Evolutionary conservation across 495 filamentous ascomycete species (phyloP).

Genomic region (Xeromyces bisporus): DNA sequence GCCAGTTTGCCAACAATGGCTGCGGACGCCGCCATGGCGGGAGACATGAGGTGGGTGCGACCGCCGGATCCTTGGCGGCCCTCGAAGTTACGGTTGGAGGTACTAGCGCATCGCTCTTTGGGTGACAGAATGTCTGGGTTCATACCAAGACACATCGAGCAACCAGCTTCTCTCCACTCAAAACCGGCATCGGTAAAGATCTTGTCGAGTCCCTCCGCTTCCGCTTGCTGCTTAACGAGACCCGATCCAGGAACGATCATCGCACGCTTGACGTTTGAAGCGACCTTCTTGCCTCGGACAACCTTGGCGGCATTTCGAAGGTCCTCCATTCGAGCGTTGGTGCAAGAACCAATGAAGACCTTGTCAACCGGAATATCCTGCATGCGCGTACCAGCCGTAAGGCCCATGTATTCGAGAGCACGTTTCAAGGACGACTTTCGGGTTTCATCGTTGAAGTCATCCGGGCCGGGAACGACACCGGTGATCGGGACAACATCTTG

Average conservation of each 20-base stretch:
- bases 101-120: slow-evolving; percentile 83
- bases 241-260: slow-evolving; percentile 96
- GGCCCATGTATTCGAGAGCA: slow-evolving; percentile 91
- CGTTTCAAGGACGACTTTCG: slow-evolving; percentile 64
- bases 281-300: slow-evolving; percentile 71
- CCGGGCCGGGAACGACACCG: slow-evolving; percentile 73
- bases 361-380: slow-evolving; percentile 84
- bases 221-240: slow-evolving; percentile 83
- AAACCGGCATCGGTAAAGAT: slow-evolving; percentile 86
- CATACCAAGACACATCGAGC: slow-evolving; percentile 98
- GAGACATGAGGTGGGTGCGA: slow-evolving; percentile 91
- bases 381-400: slow-evolving; percentile 70
- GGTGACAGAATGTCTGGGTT: slow-evolving; percentile 96
- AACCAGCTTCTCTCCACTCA: slow-evolving; percentile 95
- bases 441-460: slow-evolving; percentile 59
- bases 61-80: slow-evolving; percentile 88
- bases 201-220: slow-evolving; percentile 80
- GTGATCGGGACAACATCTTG: slow-evolving; percentile 92
- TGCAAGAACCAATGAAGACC: slow-evolving; percentile 96
- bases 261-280: slow-evolving; percentile 73
- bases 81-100: slow-evolving; percentile 95
- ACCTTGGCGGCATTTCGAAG: slow-evolving; percentile 73
- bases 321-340: slow-evolving; percentile 93
- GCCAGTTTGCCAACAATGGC: slow-evolving; percentile 80
- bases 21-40: slow-evolving; percentile 86